phyloP scores from a whole-genome alignment of 768 basidiomycete species.

The Neoboletus subvelutipes region DNA sequence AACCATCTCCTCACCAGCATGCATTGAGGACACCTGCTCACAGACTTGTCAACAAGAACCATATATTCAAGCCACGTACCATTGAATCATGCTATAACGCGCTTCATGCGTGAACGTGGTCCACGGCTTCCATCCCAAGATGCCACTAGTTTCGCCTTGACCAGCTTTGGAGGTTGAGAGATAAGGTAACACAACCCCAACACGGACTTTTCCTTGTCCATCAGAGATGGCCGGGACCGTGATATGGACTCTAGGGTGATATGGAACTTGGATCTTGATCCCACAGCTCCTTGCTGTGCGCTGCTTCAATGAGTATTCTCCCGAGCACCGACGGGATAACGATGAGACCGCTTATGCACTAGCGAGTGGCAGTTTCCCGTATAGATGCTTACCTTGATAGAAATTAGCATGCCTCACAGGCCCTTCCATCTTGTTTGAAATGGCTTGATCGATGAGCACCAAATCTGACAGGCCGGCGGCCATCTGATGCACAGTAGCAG shows the following conservation, averaged over 20 bases:
- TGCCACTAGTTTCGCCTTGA: constrained; percentile 33
- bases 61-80: constrained; percentile 4
- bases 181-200: constrained; percentile 28
- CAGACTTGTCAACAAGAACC: not conserved
- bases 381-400: constrained; percentile 30
- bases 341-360: not conserved
- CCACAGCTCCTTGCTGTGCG: constrained; percentile 36
- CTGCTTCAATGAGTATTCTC: not conserved
- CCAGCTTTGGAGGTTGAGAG: constrained; percentile 38
- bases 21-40: constrained; percentile 12
- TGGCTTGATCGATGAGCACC: constrained; percentile 35
- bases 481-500: constrained; percentile 44
- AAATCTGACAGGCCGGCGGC: constrained; percentile 34
- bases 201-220: constrained; percentile 18
- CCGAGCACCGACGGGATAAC: constrained; percentile 35
- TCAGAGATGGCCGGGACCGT: constrained; percentile 9
- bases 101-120: constrained; percentile 30
- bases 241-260: constrained; percentile 15
- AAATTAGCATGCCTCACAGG: constrained; percentile 36
- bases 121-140: constrained; percentile 31
- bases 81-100: constrained; percentile 26
- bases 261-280: constrained; percentile 23
- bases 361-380: not conserved
- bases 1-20: constrained; percentile 26
- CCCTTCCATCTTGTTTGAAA: constrained; percentile 34